Percentiles rank a stretch among this genome's conserved stretches.
Evolutionary conservation across 2,329 filamentous ascomycete species (phyloP).

Genomic region (Cordyceps farinosa): DNA sequence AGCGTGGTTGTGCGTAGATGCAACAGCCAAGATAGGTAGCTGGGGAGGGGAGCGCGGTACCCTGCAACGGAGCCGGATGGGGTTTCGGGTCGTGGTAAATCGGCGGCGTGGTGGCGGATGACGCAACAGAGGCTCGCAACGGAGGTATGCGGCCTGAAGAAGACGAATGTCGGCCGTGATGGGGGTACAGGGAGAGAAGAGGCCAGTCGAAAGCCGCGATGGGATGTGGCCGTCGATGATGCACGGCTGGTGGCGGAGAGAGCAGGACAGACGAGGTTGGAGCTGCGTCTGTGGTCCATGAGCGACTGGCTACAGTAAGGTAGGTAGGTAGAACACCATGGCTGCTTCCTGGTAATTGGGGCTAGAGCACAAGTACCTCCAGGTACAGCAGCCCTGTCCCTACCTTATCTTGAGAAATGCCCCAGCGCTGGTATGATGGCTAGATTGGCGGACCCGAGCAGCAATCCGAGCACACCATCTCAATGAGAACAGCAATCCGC

Average conservation of each 20-base stretch:
- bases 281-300: not conserved
- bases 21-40: not conserved
- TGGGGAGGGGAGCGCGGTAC: not conserved
- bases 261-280: slow-evolving; percentile 12
- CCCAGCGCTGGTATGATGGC: not conserved
- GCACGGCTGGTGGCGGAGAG: slow-evolving; percentile 2
- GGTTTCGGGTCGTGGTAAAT: slow-evolving; percentile 1
- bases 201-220: not conserved
- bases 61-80: not conserved
- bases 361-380: not conserved
- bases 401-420: too few species aligned
- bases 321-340: not conserved
- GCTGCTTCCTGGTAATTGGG: not conserved
- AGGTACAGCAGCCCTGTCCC: not conserved
- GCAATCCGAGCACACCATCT: not conserved
- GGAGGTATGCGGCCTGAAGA: not conserved
- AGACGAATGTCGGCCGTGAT: not conserved
- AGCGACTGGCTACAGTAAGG: not conserved
- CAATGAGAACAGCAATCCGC: not conserved
- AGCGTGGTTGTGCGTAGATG: not conserved
- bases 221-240: not conserved
- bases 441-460: not conserved
- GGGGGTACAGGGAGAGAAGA: not conserved
- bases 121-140: not conserved
- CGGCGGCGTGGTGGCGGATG: not conserved